Percentiles rank a stretch among this genome's conserved stretches.
phyloP scores from a whole-genome alignment of 139 green algal genomes.

The Bryopsis sp. region DNA sequence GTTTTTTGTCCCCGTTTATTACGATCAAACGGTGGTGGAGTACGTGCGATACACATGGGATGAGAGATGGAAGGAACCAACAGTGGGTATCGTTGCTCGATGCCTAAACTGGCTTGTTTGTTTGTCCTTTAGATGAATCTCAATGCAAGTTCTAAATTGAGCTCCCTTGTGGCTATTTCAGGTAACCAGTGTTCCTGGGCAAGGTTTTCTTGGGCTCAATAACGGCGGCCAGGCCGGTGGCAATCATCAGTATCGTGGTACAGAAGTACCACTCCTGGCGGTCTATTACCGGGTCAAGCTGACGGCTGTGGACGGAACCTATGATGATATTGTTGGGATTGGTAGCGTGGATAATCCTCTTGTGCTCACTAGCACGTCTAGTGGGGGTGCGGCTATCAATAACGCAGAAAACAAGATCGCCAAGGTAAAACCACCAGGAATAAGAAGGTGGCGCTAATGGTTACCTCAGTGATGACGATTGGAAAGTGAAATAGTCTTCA shows the following conservation, averaged over 20 bases:
- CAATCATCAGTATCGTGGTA: not conserved
- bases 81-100: not conserved
- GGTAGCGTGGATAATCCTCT: not conserved
- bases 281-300: not conserved
- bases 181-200: not conserved
- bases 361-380: not conserved
- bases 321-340: not conserved
- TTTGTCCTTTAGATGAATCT: no score
- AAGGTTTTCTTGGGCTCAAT: not conserved
- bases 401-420: not conserved
- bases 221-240: not conserved
- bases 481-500: no score
- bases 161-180: not conserved
- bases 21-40: not conserved
- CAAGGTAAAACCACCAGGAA: no score
- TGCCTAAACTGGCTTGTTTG: not conserved
- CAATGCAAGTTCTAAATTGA: not conserved
- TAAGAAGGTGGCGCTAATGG: no score
- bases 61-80: not conserved
- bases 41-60: not conserved
- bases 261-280: not conserved
- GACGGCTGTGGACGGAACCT: not conserved
- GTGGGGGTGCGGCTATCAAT: not conserved
- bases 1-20: not conserved
- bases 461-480: no score